These are phyloP conservation scores for Neoscytalidium dimidiatum DNA, from an alignment of 2,329 filamentous ascomycete species.

Conservation along the genomic window DNA sequence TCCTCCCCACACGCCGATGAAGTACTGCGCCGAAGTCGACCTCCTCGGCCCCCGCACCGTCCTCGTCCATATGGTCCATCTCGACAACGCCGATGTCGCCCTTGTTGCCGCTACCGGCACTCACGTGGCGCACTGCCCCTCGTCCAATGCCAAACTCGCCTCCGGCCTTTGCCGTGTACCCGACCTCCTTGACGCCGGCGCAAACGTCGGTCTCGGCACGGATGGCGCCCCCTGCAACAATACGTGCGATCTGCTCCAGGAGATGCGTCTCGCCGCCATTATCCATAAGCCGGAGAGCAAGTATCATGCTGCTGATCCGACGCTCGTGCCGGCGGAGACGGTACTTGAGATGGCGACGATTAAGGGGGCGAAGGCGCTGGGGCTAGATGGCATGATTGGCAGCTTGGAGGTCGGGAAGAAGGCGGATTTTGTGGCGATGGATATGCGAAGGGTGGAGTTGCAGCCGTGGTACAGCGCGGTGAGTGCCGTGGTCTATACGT, in stretches of 20 bases:
- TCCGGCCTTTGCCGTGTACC: conserved; percentile 53
- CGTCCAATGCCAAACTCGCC: conserved; percentile 55
- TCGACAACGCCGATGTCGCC: conserved; percentile 47
- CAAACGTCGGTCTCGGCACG: conserved; percentile 54
- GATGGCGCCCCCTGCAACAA: conserved; percentile 58
- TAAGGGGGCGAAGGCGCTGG: conserved; percentile 51
- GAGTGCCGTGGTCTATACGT: conserved; percentile 49
- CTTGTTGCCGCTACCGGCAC: conserved; percentile 44
- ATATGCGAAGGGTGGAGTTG: conserved; percentile 30
- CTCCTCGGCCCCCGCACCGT: conserved; percentile 48
- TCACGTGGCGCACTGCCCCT: conserved; percentile 54
- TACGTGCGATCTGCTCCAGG: conserved; percentile 54
- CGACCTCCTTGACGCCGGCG: conserved; percentile 43
- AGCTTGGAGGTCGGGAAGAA: conserved; percentile 48
- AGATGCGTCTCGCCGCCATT: conserved; percentile 55
- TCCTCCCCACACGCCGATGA: conserved; percentile 48
- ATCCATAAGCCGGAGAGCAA: conserved; percentile 44
- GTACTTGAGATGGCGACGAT: conserved; percentile 56
- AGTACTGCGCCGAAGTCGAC: conserved; percentile 21
- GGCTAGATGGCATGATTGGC: conserved; percentile 40
- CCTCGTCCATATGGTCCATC: conserved; percentile 55
- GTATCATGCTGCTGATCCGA: conserved; percentile 42
- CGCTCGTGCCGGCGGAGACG: conserved; percentile 45
- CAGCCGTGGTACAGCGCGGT: conserved; percentile 36
- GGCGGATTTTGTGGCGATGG: conserved; percentile 44